phyloP scores from a whole-genome alignment of 2,329 filamentous ascomycete species.

The Botryosphaeria agaves region DNA sequence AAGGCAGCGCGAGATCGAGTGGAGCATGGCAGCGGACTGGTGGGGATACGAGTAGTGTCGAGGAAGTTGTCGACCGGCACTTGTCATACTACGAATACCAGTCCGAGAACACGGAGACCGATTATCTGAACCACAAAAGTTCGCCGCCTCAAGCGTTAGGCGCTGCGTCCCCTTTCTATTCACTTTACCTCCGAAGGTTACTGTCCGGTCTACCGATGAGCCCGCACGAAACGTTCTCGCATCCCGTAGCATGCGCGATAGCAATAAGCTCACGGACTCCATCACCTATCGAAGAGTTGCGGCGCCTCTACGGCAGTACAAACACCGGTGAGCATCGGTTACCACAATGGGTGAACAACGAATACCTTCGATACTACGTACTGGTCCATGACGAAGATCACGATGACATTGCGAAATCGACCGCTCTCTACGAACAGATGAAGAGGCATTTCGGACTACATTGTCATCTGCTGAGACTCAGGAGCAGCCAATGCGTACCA shows the following conservation, averaged over 20 bases:
- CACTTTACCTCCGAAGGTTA: slow-evolving; percentile 66
- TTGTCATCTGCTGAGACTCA: slow-evolving; percentile 75
- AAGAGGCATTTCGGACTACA: slow-evolving; percentile 95
- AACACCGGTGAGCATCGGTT: slow-evolving; percentile 56
- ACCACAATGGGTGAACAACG: slow-evolving; percentile 74
- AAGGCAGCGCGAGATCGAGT: not conserved
- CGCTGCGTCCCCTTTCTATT: slow-evolving; percentile 61
- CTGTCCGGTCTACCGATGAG: slow-evolving; percentile 63
- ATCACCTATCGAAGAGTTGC: slow-evolving; percentile 70
- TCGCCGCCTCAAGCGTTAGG: slow-evolving; percentile 7
- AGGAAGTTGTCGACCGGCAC: slow-evolving; percentile 65
- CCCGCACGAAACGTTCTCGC: slow-evolving; percentile 82
- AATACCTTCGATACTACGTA: slow-evolving; percentile 92
- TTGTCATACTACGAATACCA: slow-evolving; percentile 54
- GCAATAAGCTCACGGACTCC: slow-evolving; percentile 82
- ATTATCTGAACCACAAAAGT: slow-evolving; percentile 24
- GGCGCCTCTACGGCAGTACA: slow-evolving; percentile 71
- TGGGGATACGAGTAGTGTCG: slow-evolving; percentile 49
- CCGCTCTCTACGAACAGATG: slow-evolving; percentile 92
- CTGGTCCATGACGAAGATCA: slow-evolving; percentile 91
- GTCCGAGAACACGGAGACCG: slow-evolving; percentile 14
- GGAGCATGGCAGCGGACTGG: slow-evolving; percentile 23
- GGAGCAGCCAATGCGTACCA: slow-evolving; percentile 69
- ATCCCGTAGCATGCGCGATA: slow-evolving; percentile 87
- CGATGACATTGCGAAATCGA: slow-evolving; percentile 81